These are phyloP conservation scores for Vararia minispora DNA, from an alignment of 768 basidiomycete species.

Conservation along the genomic window DNA sequence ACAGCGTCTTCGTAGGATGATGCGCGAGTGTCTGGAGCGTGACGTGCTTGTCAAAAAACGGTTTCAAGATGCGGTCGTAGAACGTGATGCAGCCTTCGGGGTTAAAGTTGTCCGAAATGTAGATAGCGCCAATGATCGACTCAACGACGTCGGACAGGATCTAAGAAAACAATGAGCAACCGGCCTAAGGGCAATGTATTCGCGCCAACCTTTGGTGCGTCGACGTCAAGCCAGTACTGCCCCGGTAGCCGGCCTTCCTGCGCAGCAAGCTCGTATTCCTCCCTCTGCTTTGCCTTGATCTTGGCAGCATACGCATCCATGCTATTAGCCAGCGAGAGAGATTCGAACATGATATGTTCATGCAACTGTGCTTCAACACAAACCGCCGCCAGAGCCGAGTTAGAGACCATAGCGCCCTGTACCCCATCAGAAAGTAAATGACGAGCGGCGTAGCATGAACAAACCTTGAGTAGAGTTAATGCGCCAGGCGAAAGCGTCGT, in stretches of 20 bases:
- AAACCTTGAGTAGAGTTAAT: constrained; percentile 70
- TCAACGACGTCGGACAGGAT: constrained; percentile 73
- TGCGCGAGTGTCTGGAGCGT: constrained; percentile 60
- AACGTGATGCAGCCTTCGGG: constrained; percentile 48
- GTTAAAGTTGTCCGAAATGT: constrained; percentile 64
- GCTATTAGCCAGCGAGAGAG: constrained; percentile 34
- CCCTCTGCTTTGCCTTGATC: constrained; percentile 32
- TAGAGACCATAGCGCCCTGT: constrained; percentile 81
- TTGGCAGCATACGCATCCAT: constrained; percentile 44
- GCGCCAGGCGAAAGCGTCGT: constrained; percentile 59
- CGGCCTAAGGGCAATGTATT: background rate
- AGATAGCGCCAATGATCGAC: constrained; percentile 68
- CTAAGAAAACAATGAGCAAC: constrained; percentile 24
- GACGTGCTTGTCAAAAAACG: constrained; percentile 72
- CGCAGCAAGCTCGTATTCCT: constrained; percentile 36
- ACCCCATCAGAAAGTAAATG: constrained; percentile 1
- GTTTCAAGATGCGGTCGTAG: constrained; percentile 57
- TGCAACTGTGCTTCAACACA: constrained; percentile 62
- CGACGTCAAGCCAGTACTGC: constrained; percentile 71
- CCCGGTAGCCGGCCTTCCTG: constrained; percentile 41
- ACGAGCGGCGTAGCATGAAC: background rate
- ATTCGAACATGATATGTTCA: constrained; percentile 47
- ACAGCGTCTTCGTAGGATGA: constrained; percentile 68
- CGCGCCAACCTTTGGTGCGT: constrained; percentile 62
- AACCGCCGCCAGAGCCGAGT: constrained; percentile 63